These are phyloP conservation scores for Athelia psychrophila DNA, from an alignment of 1,284 basidiomycete species.

Conservation along the genomic window DNA sequence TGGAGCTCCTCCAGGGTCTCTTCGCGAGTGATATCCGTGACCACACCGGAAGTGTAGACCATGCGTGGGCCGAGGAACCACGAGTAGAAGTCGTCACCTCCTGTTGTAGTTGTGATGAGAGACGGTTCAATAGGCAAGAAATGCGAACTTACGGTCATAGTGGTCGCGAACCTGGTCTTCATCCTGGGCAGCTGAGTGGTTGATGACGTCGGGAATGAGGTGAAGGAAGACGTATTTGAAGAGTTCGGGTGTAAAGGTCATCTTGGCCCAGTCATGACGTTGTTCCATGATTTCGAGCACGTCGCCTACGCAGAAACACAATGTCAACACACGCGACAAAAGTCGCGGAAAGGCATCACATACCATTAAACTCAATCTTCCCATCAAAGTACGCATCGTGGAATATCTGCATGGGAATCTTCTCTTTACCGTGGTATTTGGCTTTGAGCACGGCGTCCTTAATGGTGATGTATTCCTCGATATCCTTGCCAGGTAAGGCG, in stretches of 20 bases:
- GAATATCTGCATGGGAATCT: constrained; percentile 98
- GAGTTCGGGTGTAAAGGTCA: constrained; percentile 82
- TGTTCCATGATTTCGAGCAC: constrained; percentile 93
- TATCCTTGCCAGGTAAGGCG: constrained; percentile 78
- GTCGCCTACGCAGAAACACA: too few species aligned
- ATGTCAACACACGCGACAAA: background rate
- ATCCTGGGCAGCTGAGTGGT: constrained; percentile 90
- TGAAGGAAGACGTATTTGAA: constrained; percentile 93
- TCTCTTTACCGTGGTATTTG: constrained; percentile 79
- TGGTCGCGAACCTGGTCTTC: constrained; percentile 95
- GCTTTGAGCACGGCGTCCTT: constrained; percentile 80
- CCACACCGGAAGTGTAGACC: constrained; percentile 96
- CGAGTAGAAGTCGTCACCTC: constrained; percentile 90
- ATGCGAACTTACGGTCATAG: constrained; percentile 77
- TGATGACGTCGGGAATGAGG: constrained; percentile 90
- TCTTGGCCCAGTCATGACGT: constrained; percentile 94
- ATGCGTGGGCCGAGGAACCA: constrained; percentile 97
- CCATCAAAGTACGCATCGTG: constrained; percentile 98
- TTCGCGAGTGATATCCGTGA: constrained; percentile 70
- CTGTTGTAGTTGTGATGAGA: too few species aligned
- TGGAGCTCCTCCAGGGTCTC: constrained; percentile 96
- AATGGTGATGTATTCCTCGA: constrained; percentile 91
- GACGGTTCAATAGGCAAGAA: constrained; percentile 9
- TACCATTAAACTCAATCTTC: constrained; percentile 95
- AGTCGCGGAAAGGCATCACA: constrained; percentile 14